These are phyloP conservation scores for Citrus sp. DNA, from an alignment of 345 rosid genomes.

Conservation along the genomic window DNA sequence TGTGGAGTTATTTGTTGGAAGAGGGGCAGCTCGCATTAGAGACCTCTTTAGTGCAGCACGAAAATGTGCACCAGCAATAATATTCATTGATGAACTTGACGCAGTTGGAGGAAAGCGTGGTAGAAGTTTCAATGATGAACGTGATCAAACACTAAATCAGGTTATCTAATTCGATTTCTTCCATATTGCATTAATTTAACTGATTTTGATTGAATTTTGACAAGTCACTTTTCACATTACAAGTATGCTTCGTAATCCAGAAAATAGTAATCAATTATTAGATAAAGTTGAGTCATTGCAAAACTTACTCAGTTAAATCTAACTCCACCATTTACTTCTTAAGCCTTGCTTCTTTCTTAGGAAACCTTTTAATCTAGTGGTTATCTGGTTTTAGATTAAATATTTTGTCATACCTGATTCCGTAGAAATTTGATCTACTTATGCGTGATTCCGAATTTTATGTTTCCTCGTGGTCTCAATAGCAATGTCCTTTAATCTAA, in stretches of 20 bases:
- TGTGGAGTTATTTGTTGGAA: slow-evolving; percentile 94
- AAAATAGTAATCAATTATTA: neutral
- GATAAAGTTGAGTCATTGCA: neutral
- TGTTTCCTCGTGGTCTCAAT: neutral
- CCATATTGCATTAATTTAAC: neutral
- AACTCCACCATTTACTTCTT: neutral
- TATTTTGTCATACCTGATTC: neutral
- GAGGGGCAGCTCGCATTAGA: slow-evolving; percentile 97
- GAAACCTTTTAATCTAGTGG: neutral
- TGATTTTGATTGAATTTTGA: neutral
- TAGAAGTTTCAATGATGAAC: slow-evolving; percentile 95
- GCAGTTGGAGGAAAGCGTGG: slow-evolving; percentile 99
- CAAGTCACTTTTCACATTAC: neutral
- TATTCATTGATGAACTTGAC: slow-evolving; percentile 95
- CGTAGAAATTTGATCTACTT: neutral
- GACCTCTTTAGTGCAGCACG: slow-evolving; percentile 81
- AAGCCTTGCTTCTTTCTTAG: neutral
- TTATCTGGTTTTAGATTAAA: neutral
- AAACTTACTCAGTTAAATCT: neutral
- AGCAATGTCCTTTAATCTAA: neutral
- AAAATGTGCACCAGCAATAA: slow-evolving; percentile 82
- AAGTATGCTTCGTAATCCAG: neutral
- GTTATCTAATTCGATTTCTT: slow-evolving; percentile 27
- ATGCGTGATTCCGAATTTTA: neutral
- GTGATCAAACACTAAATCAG: slow-evolving; percentile 95